Conservation (phyloP, 192 early-diverging fungal genomes). For the Coemansia reversa region DNA sequence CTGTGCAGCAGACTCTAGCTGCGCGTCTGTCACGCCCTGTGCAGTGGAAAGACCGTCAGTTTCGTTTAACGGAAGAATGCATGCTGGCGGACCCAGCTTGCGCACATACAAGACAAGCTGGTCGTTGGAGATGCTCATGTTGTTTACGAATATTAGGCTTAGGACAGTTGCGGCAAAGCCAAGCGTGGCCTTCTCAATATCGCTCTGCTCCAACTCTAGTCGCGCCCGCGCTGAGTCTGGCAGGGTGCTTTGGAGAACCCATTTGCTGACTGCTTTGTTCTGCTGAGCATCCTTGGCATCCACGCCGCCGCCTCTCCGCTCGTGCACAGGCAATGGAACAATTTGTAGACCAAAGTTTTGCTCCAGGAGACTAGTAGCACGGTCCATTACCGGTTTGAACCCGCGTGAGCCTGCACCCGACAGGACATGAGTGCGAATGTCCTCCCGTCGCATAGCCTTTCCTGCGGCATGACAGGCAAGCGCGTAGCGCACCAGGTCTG, state of each 20-base stretch:
- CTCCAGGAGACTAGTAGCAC: constrained; percentile 30
- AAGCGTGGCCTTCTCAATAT: constrained; percentile 12
- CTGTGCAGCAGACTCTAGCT: constrained; percentile 37
- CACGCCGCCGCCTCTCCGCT: constrained; percentile 18
- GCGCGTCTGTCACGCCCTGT: constrained; percentile 18
- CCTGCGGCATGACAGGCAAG: constrained; percentile 40
- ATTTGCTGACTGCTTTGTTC: constrained; percentile 20
- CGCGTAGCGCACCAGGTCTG: constrained; percentile 43
- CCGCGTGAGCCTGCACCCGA: constrained; percentile 3
- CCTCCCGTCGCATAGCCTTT: constrained; percentile 39
- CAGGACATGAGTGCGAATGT: constrained; percentile 18
- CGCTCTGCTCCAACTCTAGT: constrained; percentile 26
- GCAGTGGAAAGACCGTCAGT: neutral
- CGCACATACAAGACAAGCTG: constrained; percentile 49
- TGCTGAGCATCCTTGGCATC: neutral
- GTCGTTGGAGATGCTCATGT: constrained; percentile 44
- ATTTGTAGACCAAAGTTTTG: constrained; percentile 40
- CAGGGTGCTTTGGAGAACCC: constrained; percentile 44
- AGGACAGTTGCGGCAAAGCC: constrained; percentile 48
- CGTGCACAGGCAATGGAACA: constrained; percentile 33
- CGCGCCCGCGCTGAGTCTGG: constrained; percentile 26
- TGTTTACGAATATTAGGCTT: constrained; percentile 52
- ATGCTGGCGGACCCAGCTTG: constrained; percentile 42
- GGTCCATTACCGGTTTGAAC: constrained; percentile 17
- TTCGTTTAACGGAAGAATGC: constrained; percentile 8